Percentiles rank a stretch among this genome's conserved stretches.
These are phyloP conservation scores for Candida stauntonica DNA, from an alignment of 805 yeast genomes.

Conservation along the genomic window DNA sequence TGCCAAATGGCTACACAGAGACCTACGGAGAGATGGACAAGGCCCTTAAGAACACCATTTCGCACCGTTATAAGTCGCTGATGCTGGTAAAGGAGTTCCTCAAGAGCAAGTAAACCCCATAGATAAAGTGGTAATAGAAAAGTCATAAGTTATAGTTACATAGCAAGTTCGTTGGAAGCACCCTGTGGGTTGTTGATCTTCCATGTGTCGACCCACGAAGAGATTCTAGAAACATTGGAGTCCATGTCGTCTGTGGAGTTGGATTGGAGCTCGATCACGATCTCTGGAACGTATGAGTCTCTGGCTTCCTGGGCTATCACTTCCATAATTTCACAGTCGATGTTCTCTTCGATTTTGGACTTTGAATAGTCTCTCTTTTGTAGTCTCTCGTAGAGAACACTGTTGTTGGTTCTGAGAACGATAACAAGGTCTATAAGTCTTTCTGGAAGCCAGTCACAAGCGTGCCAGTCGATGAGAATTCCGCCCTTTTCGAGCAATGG, in stretches of 20 bases:
- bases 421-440: conserved; percentile 87
- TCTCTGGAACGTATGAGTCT: conserved; percentile 73
- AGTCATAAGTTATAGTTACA: no score
- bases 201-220: conserved; percentile 78
- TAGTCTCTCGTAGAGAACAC: conserved; percentile 69
- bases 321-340: conserved; percentile 97
- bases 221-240: conserved; percentile 72
- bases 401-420: conserved; percentile 77
- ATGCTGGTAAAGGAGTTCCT: conserved; percentile 61
- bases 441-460: conserved; percentile 93
- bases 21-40: conserved; percentile 91
- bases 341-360: conserved; percentile 79
- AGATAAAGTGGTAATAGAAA: no score
- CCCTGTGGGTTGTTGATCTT: conserved; percentile 57
- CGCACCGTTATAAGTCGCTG: conserved; percentile 86
- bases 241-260: conserved; percentile 74
- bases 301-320: conserved; percentile 82
- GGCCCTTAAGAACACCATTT: conserved; percentile 67
- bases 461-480: conserved; percentile 93
- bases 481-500: conserved; percentile 82
- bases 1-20: conserved; percentile 69
- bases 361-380: conserved; percentile 73
- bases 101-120: conserved; percentile 8
- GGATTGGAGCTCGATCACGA: conserved; percentile 76
- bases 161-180: conserved; percentile 43